phyloP scores from a whole-genome alignment of 805 yeast genomes.

The Suhomyces canberraensis region DNA sequence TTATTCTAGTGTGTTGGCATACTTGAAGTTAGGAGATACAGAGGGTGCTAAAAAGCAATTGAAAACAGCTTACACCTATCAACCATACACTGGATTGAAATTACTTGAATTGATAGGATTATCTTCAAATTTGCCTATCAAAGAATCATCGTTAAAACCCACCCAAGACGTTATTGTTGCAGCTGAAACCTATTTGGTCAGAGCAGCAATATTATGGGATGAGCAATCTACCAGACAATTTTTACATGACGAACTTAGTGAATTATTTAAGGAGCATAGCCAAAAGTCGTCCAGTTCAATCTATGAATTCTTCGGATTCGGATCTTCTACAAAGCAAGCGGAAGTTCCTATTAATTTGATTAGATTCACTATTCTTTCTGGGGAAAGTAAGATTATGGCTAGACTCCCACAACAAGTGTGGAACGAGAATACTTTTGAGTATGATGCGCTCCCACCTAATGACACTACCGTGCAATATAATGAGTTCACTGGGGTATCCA shows the following conservation, averaged over 20 bases:
- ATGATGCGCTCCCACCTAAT: slow-evolving; percentile 68
- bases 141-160: slow-evolving; percentile 18
- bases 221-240: slow-evolving; percentile 46
- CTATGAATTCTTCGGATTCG: not conserved
- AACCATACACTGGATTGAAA: slow-evolving; percentile 56
- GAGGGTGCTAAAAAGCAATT: slow-evolving; percentile 49
- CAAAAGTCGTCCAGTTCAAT: slow-evolving; percentile 7
- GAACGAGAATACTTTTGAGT: slow-evolving; percentile 65
- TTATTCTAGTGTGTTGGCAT: slow-evolving; percentile 64
- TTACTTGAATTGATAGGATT: slow-evolving; percentile 50
- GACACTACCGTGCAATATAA: slow-evolving; percentile 33
- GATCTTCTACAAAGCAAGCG: slow-evolving; percentile 8
- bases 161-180: slow-evolving; percentile 38
- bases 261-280: slow-evolving; percentile 1
- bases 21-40: slow-evolving; percentile 39
- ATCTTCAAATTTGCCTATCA: slow-evolving; percentile 15
- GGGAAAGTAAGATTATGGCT: slow-evolving; percentile 70
- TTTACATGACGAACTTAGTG: slow-evolving; percentile 40
- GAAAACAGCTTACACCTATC: slow-evolving; percentile 47
- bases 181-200: slow-evolving; percentile 55
- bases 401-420: slow-evolving; percentile 61
- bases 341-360: slow-evolving; percentile 60
- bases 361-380: slow-evolving; percentile 67
- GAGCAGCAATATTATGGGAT: slow-evolving; percentile 57
- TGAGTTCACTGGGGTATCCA: slow-evolving; percentile 28